Evolutionary conservation across 2,329 filamentous ascomycete species (phyloP), one percentile per base, ranked within the genome.

Genomic region (Diaporthe caulivora): DNA sequence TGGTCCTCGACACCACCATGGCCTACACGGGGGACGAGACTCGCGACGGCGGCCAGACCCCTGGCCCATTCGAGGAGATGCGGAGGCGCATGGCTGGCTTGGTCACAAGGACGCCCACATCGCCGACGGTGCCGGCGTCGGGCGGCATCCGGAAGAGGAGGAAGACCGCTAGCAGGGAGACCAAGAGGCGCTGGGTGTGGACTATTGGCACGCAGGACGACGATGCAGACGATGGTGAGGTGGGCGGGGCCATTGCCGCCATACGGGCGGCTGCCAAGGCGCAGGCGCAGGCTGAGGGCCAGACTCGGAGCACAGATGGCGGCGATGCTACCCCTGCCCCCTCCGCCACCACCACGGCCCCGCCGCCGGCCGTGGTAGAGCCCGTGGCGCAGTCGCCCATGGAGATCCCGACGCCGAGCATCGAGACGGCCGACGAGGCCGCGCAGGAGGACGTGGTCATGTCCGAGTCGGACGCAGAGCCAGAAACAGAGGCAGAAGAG

Each of bases 111-210:
- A 85, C 84, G 2, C 84, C 85, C 1, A 75, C 83, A 1, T 84
- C 82, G 1, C 85, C 87, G 0, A 80, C 83, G 5, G 83, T 82
- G 0, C 69, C 37, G 34, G 24, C 26, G 3, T 40, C 47, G 62
- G 51, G 49, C n/a, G 73, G 86, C n/a, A 91, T 90, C 79, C 84
- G 86, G 13, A 90, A 86, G 79, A 81, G 83, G 42, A 85, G 84
- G 79, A 88, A 90, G 76, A 91, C 58, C 1, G n/a, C 54, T 29
- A 57, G 29, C 54, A 62, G 84, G 78, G 90, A 92, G 76, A 92
- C 90, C 85, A 91, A 89, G 81, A 84, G 90, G 17, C 87, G 87
- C 55, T 92, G 90, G 91, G 88, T 91, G 47, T 92, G 91, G 91
- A 92, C 91, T 1, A 91, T 92, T 57, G 89, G 87, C 24, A 75